A percentile compares a stretch with the other conserved stretches of the same genome.
These are phyloP conservation scores for Phytophthora lateralis DNA, from an alignment of 352 stramenopile genomes.

Conservation along the genomic window DNA sequence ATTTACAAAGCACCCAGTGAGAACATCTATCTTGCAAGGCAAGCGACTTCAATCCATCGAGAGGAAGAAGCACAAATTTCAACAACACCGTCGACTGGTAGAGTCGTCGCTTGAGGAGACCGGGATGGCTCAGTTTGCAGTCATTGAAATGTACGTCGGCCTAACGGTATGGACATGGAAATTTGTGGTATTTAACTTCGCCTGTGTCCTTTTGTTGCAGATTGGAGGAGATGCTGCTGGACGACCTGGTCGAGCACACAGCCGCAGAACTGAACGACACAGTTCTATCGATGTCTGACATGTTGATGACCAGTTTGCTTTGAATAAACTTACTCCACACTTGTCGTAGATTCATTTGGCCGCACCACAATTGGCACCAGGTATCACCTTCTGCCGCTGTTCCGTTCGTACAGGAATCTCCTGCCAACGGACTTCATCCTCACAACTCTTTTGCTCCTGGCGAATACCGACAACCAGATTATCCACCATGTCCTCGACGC, in stretches of 20 bases:
- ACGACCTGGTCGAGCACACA: slow-evolving; percentile 47
- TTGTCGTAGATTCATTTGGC: background rate
- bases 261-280: slow-evolving; percentile 44
- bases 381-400: slow-evolving; percentile 34
- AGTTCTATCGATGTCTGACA: slow-evolving; percentile 46
- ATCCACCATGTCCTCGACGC: slow-evolving; percentile 41
- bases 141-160: slow-evolving; percentile 68
- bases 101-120: slow-evolving; percentile 61
- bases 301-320: slow-evolving; percentile 39
- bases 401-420: slow-evolving; percentile 50
- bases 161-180: background rate
- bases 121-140: slow-evolving; percentile 57
- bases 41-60: slow-evolving; percentile 45
- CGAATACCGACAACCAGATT: slow-evolving; percentile 26
- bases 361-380: background rate
- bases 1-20: slow-evolving; percentile 7
- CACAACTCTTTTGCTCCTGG: slow-evolving; percentile 22
- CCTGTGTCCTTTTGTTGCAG: slow-evolving; percentile 19
- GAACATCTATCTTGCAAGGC: slow-evolving; percentile 26
- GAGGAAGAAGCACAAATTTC: slow-evolving; percentile 53
- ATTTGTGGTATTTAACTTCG: background rate
- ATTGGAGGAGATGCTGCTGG: slow-evolving; percentile 49
- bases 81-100: slow-evolving; percentile 55
- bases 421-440: slow-evolving; percentile 33
- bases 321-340: background rate